These are phyloP conservation scores for Oryza australiensis DNA, from an alignment of 176 grass and related monocot species.

Conservation along the genomic window DNA sequence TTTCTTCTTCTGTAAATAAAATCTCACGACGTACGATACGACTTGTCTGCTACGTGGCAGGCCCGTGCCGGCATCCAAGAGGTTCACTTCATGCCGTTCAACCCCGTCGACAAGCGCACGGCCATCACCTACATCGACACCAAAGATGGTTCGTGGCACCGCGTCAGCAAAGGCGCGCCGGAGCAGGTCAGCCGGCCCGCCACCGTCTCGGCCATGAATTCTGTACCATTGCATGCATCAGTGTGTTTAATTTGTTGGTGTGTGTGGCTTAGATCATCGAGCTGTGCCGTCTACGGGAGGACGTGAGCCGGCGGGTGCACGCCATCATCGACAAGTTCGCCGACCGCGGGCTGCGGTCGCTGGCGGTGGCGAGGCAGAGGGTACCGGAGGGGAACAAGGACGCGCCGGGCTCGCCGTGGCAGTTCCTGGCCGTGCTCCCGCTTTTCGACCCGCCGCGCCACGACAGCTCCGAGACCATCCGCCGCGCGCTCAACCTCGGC, in stretches of 20 bases:
- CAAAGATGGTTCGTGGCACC: constrained; percentile 55
- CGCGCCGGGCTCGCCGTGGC: constrained; percentile 54
- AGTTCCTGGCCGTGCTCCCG: constrained; percentile 78
- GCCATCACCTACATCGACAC: constrained; percentile 82
- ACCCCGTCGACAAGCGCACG: constrained; percentile 84
- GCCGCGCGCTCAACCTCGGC: constrained; percentile 62
- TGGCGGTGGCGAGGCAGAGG: constrained; percentile 60
- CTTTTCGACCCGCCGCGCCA: constrained; percentile 78
- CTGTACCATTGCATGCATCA: background rate
- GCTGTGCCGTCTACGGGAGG: constrained; percentile 57
- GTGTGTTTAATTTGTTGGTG: background rate
- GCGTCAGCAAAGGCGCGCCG: constrained; percentile 75
- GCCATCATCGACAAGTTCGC: constrained; percentile 63
- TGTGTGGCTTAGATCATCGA: constrained; percentile 51
- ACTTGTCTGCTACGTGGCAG: background rate
- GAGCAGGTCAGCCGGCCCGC: constrained; percentile 48
- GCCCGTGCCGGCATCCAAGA: constrained; percentile 72
- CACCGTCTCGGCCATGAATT: background rate
- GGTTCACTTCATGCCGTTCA: constrained; percentile 90
- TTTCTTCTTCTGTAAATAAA: no score
- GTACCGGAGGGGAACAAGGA: constrained; percentile 67
- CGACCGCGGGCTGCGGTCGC: constrained; percentile 55
- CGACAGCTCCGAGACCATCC: constrained; percentile 79
- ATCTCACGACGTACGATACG: background rate
- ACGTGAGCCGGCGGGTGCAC: constrained; percentile 45